These are phyloP conservation scores for Penicillium occitanis DNA, from an alignment of 2,329 filamentous ascomycete species.

Conservation along the genomic window DNA sequence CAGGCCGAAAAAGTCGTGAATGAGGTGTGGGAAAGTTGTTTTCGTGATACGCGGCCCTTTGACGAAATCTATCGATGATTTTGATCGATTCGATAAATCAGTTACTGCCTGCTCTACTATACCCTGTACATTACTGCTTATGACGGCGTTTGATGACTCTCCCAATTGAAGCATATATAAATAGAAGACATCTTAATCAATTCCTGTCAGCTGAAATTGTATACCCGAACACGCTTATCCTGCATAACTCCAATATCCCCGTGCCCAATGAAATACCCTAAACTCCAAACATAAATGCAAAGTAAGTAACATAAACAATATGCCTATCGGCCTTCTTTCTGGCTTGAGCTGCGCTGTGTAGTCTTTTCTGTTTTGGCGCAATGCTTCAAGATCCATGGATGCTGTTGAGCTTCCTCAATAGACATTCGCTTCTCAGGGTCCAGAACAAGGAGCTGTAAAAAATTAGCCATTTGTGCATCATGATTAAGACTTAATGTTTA, in stretches of 20 bases:
- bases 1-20: conserved; percentile 88
- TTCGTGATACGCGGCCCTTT: conserved; percentile 88
- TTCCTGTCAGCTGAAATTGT: conserved; percentile 11
- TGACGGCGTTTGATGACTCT: conserved; percentile 14
- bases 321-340: conserved; percentile 28
- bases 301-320: not conserved
- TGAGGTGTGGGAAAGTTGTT: conserved; percentile 98
- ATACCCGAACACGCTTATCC: conserved; percentile 1
- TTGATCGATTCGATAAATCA: not conserved
- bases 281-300: conserved; percentile 18
- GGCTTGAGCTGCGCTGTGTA: conserved; percentile 44
- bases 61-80: conserved; percentile 82
- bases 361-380: conserved; percentile 61
- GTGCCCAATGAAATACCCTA: conserved; percentile 6
- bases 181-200: conserved; percentile 7
- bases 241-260: conserved; percentile 12
- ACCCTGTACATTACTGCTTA: conserved; percentile 20
- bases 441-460: conserved; percentile 72
- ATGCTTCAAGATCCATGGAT: conserved; percentile 97
- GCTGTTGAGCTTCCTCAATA: conserved; percentile 80
- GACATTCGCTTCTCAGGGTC: conserved; percentile 92
- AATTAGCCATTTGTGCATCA: conserved; percentile 9
- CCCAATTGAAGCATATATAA: conserved; percentile 3
- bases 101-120: not conserved
- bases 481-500: not conserved